Evolutionary conservation across 352 stramenopile species (phyloP).

Genomic region (Phytophthora meadii): DNA sequence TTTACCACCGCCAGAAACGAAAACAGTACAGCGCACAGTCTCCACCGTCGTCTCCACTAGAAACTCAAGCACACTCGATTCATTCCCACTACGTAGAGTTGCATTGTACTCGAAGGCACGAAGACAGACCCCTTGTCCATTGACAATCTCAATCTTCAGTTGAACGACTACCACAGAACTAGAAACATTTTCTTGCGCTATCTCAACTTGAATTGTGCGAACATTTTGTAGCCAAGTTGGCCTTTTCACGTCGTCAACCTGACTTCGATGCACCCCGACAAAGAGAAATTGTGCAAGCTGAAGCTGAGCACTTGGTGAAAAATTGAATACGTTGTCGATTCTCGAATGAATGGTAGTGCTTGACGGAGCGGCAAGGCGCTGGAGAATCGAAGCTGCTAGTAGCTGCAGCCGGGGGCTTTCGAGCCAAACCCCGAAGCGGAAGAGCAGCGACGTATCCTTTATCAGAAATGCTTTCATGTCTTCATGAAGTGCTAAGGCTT

Average conservation of each 20-base stretch:
- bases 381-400: constrained; percentile 15
- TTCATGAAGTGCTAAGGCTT: constrained; percentile 30
- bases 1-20: background rate
- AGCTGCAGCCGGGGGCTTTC: constrained; percentile 13
- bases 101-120: constrained; percentile 13
- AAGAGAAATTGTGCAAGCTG: constrained; percentile 46
- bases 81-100: background rate
- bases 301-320: constrained; percentile 36
- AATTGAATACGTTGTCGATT: constrained; percentile 19
- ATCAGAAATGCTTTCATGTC: constrained; percentile 21
- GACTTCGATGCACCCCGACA: constrained; percentile 17
- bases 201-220: constrained; percentile 1
- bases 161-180: background rate
- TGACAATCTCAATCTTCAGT: constrained; percentile 16
- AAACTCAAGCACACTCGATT: constrained; percentile 7
- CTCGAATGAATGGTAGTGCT: background rate
- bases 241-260: background rate
- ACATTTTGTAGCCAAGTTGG: background rate
- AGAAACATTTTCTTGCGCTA: background rate
- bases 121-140: background rate
- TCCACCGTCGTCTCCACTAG: background rate
- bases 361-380: constrained; percentile 11
- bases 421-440: constrained; percentile 23
- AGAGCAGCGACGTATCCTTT: constrained; percentile 13
- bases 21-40: constrained; percentile 8